Conservation (phyloP, 306 rosid genomes). For the Ziziphus jujuba region DNA sequence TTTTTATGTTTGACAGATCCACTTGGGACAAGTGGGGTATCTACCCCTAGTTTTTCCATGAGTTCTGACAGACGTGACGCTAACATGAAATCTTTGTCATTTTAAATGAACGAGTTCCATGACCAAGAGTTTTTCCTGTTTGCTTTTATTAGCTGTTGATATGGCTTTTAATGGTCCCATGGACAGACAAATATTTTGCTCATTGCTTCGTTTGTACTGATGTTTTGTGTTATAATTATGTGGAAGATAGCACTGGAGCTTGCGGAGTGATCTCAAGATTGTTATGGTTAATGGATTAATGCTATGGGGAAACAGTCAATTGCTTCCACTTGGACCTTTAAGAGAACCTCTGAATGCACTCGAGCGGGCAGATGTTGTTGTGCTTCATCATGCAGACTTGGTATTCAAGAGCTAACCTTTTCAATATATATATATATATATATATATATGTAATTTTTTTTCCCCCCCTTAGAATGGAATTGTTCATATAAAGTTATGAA, state of each 20-base stretch:
- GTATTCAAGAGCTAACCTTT: conserved; percentile 34
- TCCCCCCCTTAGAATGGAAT: background rate
- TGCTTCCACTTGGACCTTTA: conserved; percentile 84
- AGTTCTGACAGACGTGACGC: too few relatives aligned
- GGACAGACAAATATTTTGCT: background rate
- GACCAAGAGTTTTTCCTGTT: background rate
- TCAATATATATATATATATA: too few relatives aligned
- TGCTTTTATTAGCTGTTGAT: background rate
- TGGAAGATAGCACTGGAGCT: conserved; percentile 83
- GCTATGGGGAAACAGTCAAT: conserved; percentile 68
- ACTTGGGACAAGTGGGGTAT: too few relatives aligned
- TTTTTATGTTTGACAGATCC: too few relatives aligned
- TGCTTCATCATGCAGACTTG: conserved; percentile 82
- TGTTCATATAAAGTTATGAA: conserved; percentile 4
- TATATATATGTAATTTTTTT: background rate
- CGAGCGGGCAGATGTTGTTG: conserved; percentile 63
- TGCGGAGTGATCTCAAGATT: conserved; percentile 79
- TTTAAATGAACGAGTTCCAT: too few relatives aligned
- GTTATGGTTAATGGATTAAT: conserved; percentile 84
- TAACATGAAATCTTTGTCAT: too few relatives aligned
- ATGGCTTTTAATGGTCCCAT: background rate
- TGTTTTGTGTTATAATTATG: conserved; percentile 20
- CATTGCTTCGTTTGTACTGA: background rate
- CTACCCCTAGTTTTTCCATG: too few relatives aligned
- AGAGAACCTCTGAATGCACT: conserved; percentile 83